Evolutionary conservation across 2,329 filamentous ascomycete species (phyloP).

Genomic region (Aspergillus sclerotialis): DNA sequence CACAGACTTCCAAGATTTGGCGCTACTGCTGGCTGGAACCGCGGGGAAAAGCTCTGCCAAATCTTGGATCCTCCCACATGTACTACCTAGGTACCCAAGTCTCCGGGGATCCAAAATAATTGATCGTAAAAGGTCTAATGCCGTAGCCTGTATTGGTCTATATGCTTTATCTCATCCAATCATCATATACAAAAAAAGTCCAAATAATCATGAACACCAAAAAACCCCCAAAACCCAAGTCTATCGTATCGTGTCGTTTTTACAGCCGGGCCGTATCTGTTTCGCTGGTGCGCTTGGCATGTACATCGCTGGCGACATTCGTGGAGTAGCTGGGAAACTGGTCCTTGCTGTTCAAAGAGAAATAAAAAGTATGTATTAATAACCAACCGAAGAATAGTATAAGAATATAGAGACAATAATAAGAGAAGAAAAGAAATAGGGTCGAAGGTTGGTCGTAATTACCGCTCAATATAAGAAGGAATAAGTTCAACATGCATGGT

Average conservation of each 20-base stretch:
- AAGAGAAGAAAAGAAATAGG: constrained; percentile 4
- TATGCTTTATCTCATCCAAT: background rate
- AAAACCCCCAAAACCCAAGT: constrained; percentile 1
- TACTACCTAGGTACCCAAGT: too few relatives aligned
- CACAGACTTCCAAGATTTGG: too few relatives aligned
- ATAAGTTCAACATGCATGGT: constrained; percentile 73
- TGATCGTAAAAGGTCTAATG: too few relatives aligned
- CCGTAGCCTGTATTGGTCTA: too few relatives aligned
- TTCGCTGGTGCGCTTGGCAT: too few relatives aligned
- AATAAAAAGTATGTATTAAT: background rate
- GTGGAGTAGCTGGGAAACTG: background rate
- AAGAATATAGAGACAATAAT: constrained; percentile 4
- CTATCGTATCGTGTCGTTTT: background rate
- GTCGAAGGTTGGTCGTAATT: constrained; percentile 16
- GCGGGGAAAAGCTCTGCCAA: too few relatives aligned
- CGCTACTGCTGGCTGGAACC: too few relatives aligned
- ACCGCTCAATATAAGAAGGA: constrained; percentile 56
- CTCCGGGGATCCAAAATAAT: too few relatives aligned
- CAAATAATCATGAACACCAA: background rate
- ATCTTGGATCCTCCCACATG: too few relatives aligned
- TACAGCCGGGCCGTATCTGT: background rate
- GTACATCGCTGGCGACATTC: background rate
- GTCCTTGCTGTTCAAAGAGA: background rate
- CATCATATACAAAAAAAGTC: constrained; percentile 2
- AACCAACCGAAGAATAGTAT: background rate